Evolutionary conservation across 2,329 filamentous ascomycete species (phyloP), one percentile per base, ranked within the genome.

Genomic region (Septoria petroselini): DNA sequence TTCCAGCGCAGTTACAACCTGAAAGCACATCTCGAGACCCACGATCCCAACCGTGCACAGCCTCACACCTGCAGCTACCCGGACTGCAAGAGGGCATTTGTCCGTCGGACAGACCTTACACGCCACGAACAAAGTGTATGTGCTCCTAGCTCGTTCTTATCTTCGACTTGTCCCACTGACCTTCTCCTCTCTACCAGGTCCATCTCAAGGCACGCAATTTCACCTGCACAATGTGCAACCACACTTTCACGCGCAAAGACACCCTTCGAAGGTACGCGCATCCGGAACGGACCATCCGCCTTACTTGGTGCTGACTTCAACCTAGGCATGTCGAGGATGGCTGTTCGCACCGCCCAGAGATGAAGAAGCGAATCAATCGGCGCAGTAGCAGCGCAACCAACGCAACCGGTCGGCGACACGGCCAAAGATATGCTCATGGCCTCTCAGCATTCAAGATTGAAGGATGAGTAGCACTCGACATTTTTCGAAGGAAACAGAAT

Each of bases 1-100:
- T 95, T 95, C 66, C 88, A 87, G 58, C 77, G 90, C 54, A 85
- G 82, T 62, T 94, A 91, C 73, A 95, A 95, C 70, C 88, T 84
- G 71, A 90, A 87, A 63, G 86, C 88, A 23, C 90, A 95, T 67
- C 79, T 91, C 77, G 85, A 91, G 63, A 91, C 84, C 1, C 90
- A 95, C 64, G 83, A 93, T 63, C 82, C 87, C 11, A 78, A 80
- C 52, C 78, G 85, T 49, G 80, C 81, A 61, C 87, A 86, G 61
- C 82, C 84, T 0, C 85, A 88, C 62, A 75, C 77, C 1, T 95
- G 90, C 68, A 72, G 73, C 1, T 72, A 82, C 23, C 68, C 76
- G 2, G 78, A 77, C 44, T 95, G 90, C 70, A 76, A 71, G 58
- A 88, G 85, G 71, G 80, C 81, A 43, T 95, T 95, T 68, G 86